phyloP scores from a whole-genome alignment of 345 rosid genomes.

The Kernera saxatilis region DNA sequence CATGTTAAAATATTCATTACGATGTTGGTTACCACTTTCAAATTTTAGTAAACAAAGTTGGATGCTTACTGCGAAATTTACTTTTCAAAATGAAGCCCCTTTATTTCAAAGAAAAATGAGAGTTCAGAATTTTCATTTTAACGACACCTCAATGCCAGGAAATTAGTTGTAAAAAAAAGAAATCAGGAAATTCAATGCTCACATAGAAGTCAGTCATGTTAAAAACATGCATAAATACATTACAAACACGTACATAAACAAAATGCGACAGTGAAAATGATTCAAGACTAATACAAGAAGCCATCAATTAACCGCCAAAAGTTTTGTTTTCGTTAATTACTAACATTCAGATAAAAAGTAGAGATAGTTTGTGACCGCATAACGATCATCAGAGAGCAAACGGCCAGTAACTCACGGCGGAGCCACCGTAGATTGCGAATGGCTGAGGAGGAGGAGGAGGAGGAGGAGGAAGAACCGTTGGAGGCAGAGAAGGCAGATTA shows the following conservation, averaged over 20 bases:
- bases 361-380: background rate
- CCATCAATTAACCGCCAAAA: background rate
- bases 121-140: too few species aligned
- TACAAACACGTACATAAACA: background rate
- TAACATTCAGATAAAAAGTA: background rate
- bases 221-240: background rate
- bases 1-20: too few species aligned
- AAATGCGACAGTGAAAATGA: background rate
- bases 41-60: too few species aligned
- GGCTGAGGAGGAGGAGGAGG: slow-evolving; percentile 20
- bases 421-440: slow-evolving; percentile 17
- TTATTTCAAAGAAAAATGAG: too few species aligned
- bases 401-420: slow-evolving; percentile 21
- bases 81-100: too few species aligned
- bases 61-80: too few species aligned
- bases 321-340: background rate
- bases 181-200: background rate
- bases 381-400: slow-evolving; percentile 25
- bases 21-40: too few species aligned
- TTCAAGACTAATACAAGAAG: background rate
- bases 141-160: too few species aligned
- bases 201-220: background rate
- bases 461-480: slow-evolving; percentile 13
- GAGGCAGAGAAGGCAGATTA: slow-evolving; percentile 30
- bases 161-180: background rate